Evolutionary conservation across 2,329 filamentous ascomycete genomes (phyloP), one percentile per base, ranked within the genome.

Genomic region (Xylaria sp.): DNA sequence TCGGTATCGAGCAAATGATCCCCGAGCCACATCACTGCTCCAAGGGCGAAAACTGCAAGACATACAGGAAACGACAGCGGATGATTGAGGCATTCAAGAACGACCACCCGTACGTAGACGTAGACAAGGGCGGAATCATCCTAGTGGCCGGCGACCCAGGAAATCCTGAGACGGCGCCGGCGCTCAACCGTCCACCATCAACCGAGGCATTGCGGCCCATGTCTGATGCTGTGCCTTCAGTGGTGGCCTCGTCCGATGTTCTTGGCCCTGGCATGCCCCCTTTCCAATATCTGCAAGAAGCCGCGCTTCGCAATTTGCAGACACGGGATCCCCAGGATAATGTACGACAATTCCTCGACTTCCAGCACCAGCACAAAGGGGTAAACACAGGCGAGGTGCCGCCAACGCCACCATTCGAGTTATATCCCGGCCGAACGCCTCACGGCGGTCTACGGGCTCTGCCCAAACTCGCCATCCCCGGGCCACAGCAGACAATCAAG

Each of bases 161-260:
- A 61, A 96, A 96, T 77, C 87, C 93, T 8, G 82, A 85, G 66
- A 93, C 90, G 2, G 87, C 88, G 63, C 78, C 81, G 60, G 85
- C 87, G 24, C 79, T 88, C 70, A 86, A 89, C 71, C 85, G 85
- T 36, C 85, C 64, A 77, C 83, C 80, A 76, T 85, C 76, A 74
- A 88, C 84, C 65, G 81, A 88, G 67, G 79, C 82, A 4, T 79
- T 87, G 71, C 89, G 91, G 51, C 92, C 93, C 11, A 84, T 89
- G 30, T 95, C 93, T 5, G 91, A 96, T 73, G 88, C 88, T 21
- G 88, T 91, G 3, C 92, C 92, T 9, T 98, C 94, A 1, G 86
- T 97, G 9, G 91, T 97, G 61, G 95, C 94, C 30, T 98, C 95
- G 0, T 98, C 94, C 1, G 95, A 98, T 79, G 86, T 97, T 11